Evolutionary conservation across 75 land plant genomes (phyloP).

Genomic region (Picea glauca): DNA sequence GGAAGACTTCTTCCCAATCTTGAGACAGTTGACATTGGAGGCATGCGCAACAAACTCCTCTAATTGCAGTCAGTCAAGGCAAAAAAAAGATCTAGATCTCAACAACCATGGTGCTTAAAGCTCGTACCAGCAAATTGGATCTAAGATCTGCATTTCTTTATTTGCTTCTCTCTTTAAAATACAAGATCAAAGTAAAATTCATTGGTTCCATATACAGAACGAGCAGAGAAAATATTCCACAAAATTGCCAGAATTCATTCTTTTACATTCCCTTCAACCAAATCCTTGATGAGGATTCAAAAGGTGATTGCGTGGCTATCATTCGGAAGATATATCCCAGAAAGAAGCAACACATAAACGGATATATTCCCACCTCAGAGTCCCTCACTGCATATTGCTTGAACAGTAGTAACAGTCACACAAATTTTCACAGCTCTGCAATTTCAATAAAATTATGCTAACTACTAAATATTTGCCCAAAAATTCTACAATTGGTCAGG

Average conservation of each 20-base stretch:
- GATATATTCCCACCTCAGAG: not conserved
- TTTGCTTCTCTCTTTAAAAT: not conserved
- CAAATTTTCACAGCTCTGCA: not conserved
- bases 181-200: not conserved
- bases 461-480: not conserved
- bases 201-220: not conserved
- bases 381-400: not conserved
- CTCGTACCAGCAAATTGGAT: not conserved
- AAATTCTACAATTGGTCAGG: not conserved
- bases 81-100: not conserved
- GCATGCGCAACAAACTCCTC: slow-evolving; percentile 95
- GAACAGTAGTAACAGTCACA: not conserved
- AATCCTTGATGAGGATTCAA: no score
- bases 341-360: not conserved
- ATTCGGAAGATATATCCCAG: not conserved
- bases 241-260: not conserved
- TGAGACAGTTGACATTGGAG: slow-evolving; percentile 76
- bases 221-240: not conserved
- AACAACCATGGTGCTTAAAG: not conserved
- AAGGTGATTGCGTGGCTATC: no score
- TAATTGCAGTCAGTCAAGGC: slow-evolving; percentile 13
- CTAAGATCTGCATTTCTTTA: not conserved
- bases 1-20: slow-evolving; percentile 78
- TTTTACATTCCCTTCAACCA: no score
- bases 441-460: not conserved